Percentiles rank a stretch among this genome's conserved stretches.
Conservation (phyloP, 2,329 filamentous ascomycete genomes). For the Chaetomium sp. region DNA sequence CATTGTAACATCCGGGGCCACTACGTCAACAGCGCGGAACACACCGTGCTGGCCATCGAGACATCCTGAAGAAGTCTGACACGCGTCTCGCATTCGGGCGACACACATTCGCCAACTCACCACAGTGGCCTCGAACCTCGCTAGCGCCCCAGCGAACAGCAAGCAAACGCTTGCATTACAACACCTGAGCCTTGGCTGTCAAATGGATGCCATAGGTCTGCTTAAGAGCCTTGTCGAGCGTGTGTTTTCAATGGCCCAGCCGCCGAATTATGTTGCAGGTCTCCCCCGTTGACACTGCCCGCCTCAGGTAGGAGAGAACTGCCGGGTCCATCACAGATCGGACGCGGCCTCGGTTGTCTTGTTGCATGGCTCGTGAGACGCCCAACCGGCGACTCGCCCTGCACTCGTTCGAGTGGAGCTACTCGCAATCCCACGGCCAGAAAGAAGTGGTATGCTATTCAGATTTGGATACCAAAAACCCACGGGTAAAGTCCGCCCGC, state of each 20-base stretch:
- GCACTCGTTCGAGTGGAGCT: neutral
- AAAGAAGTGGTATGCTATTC: neutral
- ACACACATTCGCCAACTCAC: slow-evolving; percentile 10
- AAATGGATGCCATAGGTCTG: too few relatives aligned
- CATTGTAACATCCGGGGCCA: neutral
- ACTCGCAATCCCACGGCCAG: neutral
- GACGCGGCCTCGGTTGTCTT: too few relatives aligned
- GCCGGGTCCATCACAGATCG: too few relatives aligned
- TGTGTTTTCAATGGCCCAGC: too few relatives aligned
- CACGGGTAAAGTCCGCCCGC: slow-evolving; percentile 17
- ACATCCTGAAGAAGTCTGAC: slow-evolving; percentile 7
- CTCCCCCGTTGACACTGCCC: too few relatives aligned
- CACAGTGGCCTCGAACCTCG: neutral
- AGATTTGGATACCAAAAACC: slow-evolving; percentile 1
- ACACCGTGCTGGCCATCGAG: neutral
- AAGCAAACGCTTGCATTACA: too few relatives aligned
- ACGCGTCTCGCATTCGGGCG: slow-evolving; percentile 1
- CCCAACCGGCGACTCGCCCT: neutral
- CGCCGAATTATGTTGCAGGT: too few relatives aligned
- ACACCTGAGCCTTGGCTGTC: too few relatives aligned
- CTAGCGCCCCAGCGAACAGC: neutral
- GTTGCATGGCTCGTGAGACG: too few relatives aligned
- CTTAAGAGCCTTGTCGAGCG: too few relatives aligned
- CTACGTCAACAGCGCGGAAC: slow-evolving; percentile 1
- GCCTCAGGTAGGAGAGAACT: too few relatives aligned